These are phyloP conservation scores for Adansonia madagascariensis DNA, from an alignment of 441 rosid genomes.

Conservation along the genomic window DNA sequence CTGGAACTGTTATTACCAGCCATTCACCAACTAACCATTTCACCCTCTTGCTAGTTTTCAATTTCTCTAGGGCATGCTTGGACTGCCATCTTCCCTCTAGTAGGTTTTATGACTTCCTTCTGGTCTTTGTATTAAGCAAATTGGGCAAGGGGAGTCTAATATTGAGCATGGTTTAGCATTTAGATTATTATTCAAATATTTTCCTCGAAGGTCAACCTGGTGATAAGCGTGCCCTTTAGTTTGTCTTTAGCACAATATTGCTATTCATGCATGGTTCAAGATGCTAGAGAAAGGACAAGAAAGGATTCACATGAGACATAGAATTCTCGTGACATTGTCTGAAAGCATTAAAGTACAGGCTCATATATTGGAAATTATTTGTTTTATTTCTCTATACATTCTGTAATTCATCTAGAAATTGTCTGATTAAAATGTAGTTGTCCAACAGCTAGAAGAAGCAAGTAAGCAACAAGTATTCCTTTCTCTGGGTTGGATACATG, in stretches of 20 bases:
- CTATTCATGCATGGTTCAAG: background rate
- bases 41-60: background rate
- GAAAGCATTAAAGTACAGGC: background rate
- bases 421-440: background rate
- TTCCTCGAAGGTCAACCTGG: background rate
- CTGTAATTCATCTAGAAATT: background rate
- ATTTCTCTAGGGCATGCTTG: background rate
- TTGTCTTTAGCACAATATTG: background rate
- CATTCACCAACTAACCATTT: background rate
- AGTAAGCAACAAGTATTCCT: background rate
- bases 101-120: background rate
- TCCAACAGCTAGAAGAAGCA: background rate
- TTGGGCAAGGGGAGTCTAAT: background rate
- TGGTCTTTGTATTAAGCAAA: background rate
- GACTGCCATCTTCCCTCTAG: background rate
- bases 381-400: background rate
- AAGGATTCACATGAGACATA: background rate
- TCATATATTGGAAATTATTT: background rate
- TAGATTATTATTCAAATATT: background rate
- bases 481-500: constrained; percentile 16
- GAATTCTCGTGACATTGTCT: background rate
- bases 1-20: too few relatives aligned
- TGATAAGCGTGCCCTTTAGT: background rate
- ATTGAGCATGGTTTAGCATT: constrained; percentile 1
- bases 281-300: background rate